Conservation (phyloP, 2,329 filamentous ascomycete species). For the Fusarium tricinctum region DNA sequence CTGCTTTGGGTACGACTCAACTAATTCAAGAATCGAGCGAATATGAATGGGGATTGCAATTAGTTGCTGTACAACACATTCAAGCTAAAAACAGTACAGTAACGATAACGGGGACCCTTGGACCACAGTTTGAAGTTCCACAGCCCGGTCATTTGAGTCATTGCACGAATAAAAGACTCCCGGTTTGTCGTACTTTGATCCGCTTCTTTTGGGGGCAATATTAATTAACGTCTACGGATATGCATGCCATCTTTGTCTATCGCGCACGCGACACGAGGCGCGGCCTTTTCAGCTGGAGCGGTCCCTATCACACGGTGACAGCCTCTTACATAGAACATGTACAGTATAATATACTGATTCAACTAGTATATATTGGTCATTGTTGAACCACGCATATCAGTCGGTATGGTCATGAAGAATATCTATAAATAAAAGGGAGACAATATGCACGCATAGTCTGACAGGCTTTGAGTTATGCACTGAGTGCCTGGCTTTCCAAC, state of each 20-base stretch:
- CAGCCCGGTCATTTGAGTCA: background rate
- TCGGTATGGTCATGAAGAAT: too few species aligned
- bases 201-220: background rate
- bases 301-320: too few species aligned
- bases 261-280: constrained; percentile 34
- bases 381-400: too few species aligned
- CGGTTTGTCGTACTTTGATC: constrained; percentile 43
- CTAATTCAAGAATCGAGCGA: background rate
- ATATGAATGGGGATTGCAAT: constrained; percentile 7
- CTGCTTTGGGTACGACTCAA: constrained; percentile 3
- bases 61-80: constrained; percentile 6
- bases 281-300: too few species aligned
- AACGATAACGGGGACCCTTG: constrained; percentile 7
- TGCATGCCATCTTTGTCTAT: constrained; percentile 16
- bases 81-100: constrained; percentile 22
- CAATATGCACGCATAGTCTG: too few species aligned
- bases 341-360: too few species aligned
- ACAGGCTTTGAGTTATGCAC: background rate
- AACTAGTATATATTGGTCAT: too few species aligned
- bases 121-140: constrained; percentile 2
- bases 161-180: constrained; percentile 37
- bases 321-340: too few species aligned
- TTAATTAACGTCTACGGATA: background rate
- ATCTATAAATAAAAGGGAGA: too few species aligned
- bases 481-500: background rate